Evolutionary conservation across 306 rosid genomes (phyloP).

Genomic region (Sophora flavescens): DNA sequence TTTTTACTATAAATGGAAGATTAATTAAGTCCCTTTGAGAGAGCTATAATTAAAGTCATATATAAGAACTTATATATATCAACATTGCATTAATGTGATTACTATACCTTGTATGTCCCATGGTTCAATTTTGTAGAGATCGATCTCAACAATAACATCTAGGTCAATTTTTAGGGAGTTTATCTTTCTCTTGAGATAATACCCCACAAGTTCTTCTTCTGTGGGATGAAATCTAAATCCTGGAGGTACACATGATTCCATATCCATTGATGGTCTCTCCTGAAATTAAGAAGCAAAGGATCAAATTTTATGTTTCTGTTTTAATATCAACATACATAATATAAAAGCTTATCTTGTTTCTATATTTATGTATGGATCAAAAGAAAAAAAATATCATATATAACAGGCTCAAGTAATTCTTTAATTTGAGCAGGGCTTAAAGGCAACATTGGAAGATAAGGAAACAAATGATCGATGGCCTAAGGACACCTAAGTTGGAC

Average conservation of each 20-base stretch:
- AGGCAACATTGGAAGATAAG: conserved; percentile 16
- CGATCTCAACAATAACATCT: conserved; percentile 86
- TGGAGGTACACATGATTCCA: conserved; percentile 93
- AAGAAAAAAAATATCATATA: background rate
- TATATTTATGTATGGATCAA: conserved; percentile 7
- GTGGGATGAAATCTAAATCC: conserved; percentile 98
- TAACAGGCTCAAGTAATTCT: background rate
- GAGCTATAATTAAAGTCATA: background rate
- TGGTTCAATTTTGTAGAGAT: conserved; percentile 93
- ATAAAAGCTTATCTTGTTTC: background rate
- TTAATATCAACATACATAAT: conserved; percentile 4
- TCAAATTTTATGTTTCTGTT: conserved; percentile 17
- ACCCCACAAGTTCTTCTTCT: conserved; percentile 96
- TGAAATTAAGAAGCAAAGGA: conserved; percentile 32
- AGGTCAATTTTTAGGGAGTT: conserved; percentile 77
- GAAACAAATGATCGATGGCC: conserved; percentile 2
- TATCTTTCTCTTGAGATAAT: conserved; percentile 87
- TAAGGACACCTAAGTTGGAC: background rate
- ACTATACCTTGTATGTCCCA: conserved; percentile 93
- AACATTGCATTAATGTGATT: background rate
- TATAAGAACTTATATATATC: background rate
- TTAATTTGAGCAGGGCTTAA: conserved; percentile 1
- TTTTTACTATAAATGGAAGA: background rate
- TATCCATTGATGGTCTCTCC: conserved; percentile 64
- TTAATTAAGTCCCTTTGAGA: background rate